These are phyloP conservation scores for Fusarium floridanum DNA, from an alignment of 2,329 filamentous ascomycete genomes.

Conservation along the genomic window DNA sequence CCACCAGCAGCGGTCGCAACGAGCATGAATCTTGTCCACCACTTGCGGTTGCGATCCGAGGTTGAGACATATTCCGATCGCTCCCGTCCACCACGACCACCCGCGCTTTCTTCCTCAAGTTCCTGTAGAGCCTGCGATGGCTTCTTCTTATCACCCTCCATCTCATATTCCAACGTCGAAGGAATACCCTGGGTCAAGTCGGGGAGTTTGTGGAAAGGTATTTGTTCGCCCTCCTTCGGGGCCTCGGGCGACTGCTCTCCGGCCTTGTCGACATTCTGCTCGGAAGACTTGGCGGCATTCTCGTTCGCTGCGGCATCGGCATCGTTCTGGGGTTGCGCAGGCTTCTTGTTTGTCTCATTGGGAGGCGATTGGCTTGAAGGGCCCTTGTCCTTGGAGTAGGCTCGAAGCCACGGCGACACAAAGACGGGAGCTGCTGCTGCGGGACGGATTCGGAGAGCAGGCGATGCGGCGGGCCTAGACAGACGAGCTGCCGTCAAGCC, in stretches of 20 bases:
- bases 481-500: conserved; percentile 49
- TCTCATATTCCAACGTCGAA: conserved; percentile 87
- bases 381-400: conserved; percentile 44
- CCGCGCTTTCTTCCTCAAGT: conserved; percentile 52
- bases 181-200: conserved; percentile 96
- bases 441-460: conserved; percentile 44
- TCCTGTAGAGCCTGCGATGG: conserved; percentile 51
- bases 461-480: conserved; percentile 43
- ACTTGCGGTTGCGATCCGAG: conserved; percentile 83
- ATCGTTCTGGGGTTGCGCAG: conserved; percentile 34
- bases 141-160: conserved; percentile 58
- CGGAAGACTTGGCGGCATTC: conserved; percentile 24
- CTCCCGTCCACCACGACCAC: conserved; percentile 56
- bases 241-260: conserved; percentile 44
- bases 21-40: conserved; percentile 82
- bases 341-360: conserved; percentile 29
- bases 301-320: conserved; percentile 26
- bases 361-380: conserved; percentile 19
- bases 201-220: conserved; percentile 78
- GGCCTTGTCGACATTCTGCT: conserved; percentile 35
- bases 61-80: conserved; percentile 88
- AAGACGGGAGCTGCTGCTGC: conserved; percentile 30
- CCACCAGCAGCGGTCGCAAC: conserved; percentile 68
- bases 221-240: conserved; percentile 55
- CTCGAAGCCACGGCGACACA: conserved; percentile 48